Conservation (phyloP, 129 eudicot species). For the Helianthus annuus region DNA sequence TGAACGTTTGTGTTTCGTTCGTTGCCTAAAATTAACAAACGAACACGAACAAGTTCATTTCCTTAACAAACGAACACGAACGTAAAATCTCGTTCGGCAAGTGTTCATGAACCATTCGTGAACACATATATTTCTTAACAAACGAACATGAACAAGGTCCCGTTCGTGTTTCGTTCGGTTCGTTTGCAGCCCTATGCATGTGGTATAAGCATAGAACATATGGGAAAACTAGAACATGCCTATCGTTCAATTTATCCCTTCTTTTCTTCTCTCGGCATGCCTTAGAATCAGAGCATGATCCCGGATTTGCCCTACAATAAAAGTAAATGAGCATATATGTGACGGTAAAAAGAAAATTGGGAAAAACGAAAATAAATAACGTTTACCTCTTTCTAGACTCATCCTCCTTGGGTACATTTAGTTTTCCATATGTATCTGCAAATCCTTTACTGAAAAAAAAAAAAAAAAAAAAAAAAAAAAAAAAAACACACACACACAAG, state of each 20-base stretch:
- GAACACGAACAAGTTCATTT: no score
- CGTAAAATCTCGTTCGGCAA: no score
- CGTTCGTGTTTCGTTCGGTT: no score
- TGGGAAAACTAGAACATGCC: constrained; percentile 33
- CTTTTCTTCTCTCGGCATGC: constrained; percentile 79
- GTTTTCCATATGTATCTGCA: constrained; percentile 43
- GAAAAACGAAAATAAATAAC: neutral
- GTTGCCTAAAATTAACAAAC: no score
- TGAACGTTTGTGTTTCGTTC: no score
- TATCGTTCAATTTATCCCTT: constrained; percentile 71
- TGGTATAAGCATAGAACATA: neutral
- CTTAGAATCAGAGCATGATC: constrained; percentile 55
- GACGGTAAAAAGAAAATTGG: neutral
- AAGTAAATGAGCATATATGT: constrained; percentile 5
- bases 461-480: constrained; percentile 12
- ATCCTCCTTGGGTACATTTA: constrained; percentile 38
- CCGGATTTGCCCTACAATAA: constrained; percentile 46
- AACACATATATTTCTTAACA: no score
- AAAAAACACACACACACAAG: constrained; percentile 5
- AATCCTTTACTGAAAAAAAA: constrained; percentile 43
- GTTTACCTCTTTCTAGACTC: constrained; percentile 62
- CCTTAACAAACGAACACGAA: no score
- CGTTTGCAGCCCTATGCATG: neutral
- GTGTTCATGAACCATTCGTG: no score
- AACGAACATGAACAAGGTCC: no score